These are phyloP conservation scores for Leucosporidium creatinivorum DNA, from an alignment of 768 basidiomycete species.

Conservation along the genomic window DNA sequence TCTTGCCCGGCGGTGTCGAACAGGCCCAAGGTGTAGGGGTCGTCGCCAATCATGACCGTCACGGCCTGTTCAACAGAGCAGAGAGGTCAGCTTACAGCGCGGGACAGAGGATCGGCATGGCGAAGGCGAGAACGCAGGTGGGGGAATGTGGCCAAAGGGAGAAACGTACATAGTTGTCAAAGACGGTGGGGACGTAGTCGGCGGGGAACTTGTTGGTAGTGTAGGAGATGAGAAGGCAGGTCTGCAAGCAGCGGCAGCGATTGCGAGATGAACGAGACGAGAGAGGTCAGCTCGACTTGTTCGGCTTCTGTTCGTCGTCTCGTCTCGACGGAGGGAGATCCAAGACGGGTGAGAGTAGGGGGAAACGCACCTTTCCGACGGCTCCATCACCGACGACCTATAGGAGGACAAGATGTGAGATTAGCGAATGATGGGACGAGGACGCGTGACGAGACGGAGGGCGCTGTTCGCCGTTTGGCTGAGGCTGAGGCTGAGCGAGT, in stretches of 20 bases:
- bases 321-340: neutral
- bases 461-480: neutral
- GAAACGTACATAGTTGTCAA: constrained; percentile 66
- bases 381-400: constrained; percentile 86
- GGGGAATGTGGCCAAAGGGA: neutral
- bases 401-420: neutral
- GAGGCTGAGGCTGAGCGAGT: neutral
- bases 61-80: constrained; percentile 52
- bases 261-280: neutral
- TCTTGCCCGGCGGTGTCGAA: constrained; percentile 99
- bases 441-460: neutral
- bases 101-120: too few species aligned
- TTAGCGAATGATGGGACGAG: neutral
- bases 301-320: neutral
- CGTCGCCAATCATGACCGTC: constrained; percentile 99
- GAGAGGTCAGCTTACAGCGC: constrained; percentile 14
- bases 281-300: neutral
- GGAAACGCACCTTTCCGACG: constrained; percentile 76
- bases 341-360: neutral
- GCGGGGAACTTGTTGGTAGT: constrained; percentile 97
- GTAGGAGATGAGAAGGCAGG: constrained; percentile 88
- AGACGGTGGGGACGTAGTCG: constrained; percentile 97
- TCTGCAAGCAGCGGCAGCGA: constrained; percentile 48
- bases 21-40: constrained; percentile 94
- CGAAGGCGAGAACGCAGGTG: too few species aligned